Evolutionary conservation across 2,329 filamentous ascomycete species (phyloP), one percentile per base, ranked within the genome.

Genomic region (Davidsoniella eucalypti): DNA sequence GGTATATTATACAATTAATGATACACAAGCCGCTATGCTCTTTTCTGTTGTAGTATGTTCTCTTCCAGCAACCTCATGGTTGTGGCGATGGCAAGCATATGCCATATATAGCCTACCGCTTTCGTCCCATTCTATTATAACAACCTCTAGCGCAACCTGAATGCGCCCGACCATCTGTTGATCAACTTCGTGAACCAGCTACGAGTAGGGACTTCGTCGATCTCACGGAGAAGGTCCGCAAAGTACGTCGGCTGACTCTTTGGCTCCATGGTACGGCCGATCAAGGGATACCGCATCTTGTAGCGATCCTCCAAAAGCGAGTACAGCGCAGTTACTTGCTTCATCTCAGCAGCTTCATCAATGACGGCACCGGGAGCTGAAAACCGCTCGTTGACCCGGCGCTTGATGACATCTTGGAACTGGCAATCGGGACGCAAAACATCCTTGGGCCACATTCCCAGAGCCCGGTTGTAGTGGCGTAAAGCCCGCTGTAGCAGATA

Each of bases 231-330:
- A 26, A 84, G 61, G 55, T 80, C 73, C 17, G 66, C 61, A 58
- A 80, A 84, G 60, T 84, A 80, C 0, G 70, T 73, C 37, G 79
- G 79, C 56, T 82, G 76, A 58, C 75, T 79, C 60, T 69, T 70
- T 12, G 80, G 79, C 49, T 67, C 63, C 52, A 81, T 63, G 41
- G 81, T 63, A 21, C 47, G 43, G 23, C 51, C 51, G 7, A 50
- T 44, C 18, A 53, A 26, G 18, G 51, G 51, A 37, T 53, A 53
- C 18, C 43, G 44, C 49, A 66, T 69, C 59, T 67, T 69, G 61
- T 78, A 82, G 42, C 75, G 69, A 61, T 82, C 69, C 57, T 75
- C 70, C 6, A 80, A 61, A 37, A 82, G 65, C 12, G 74, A 71
- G 56, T 74, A 73, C 26, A 82, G 60, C 2, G 75, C 76, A 58